phyloP scores from a whole-genome alignment of 495 filamentous ascomycete genomes.

The Penicillium canescens region DNA sequence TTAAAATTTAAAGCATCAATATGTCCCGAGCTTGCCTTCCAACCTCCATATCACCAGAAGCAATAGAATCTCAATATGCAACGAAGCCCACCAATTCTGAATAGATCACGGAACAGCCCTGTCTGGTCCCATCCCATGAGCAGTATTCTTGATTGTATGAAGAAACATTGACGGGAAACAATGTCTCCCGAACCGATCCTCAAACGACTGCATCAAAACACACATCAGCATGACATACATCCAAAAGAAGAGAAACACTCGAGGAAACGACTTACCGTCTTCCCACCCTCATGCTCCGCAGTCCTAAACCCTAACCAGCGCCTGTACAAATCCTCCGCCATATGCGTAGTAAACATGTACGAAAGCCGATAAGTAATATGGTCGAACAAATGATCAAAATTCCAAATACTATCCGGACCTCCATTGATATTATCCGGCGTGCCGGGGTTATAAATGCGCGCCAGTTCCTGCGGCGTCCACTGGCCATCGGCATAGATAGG shows the following conservation, averaged over 20 bases:
- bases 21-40: too few relatives aligned
- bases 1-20: too few relatives aligned
- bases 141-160: conserved; percentile 25
- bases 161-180: conserved; percentile 30
- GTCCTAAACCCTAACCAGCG: conserved; percentile 27
- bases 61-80: too few relatives aligned
- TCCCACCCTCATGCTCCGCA: conserved; percentile 23
- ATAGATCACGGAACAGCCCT: conserved; percentile 17
- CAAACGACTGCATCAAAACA: conserved; percentile 7
- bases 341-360: conserved; percentile 32
- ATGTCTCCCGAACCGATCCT: conserved; percentile 22
- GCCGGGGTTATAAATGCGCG: conserved; percentile 24
- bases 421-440: conserved; percentile 28
- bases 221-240: neutral
- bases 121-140: conserved; percentile 13
- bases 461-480: conserved; percentile 23
- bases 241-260: neutral
- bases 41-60: too few relatives aligned
- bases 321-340: conserved; percentile 25
- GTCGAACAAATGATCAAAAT: conserved; percentile 21
- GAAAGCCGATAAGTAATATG: conserved; percentile 30
- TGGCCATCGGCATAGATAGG: conserved; percentile 64
- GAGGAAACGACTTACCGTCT: conserved; percentile 10
- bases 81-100: too few relatives aligned
- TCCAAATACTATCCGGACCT: conserved; percentile 24